Conservation (phyloP, 352 stramenopile species). For the Pythium vanterpoolii region DNA sequence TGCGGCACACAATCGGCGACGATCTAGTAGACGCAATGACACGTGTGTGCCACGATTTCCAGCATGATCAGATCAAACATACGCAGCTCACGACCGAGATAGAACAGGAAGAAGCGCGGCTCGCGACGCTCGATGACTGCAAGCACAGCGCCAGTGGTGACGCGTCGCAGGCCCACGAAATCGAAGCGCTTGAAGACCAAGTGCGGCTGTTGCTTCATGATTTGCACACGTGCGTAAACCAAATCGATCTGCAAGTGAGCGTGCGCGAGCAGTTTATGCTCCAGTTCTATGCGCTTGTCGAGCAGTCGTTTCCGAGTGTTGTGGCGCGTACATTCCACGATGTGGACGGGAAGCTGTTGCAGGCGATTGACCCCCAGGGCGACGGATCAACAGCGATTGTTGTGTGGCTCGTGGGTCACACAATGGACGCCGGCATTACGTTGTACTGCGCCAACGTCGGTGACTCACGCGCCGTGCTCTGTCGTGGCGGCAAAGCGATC, state of each 20-base stretch:
- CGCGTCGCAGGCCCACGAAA: not conserved
- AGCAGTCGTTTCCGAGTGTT: constrained; percentile 27
- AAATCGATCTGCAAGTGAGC: not conserved
- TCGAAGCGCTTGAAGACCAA: not conserved
- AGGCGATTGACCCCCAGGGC: constrained; percentile 34
- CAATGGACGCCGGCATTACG: constrained; percentile 7
- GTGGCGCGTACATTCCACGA: constrained; percentile 39
- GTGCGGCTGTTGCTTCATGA: not conserved
- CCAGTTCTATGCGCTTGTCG: constrained; percentile 26
- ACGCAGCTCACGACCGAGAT: not conserved
- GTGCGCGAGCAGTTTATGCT: constrained; percentile 5
- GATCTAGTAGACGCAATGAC: constrained; percentile 24
- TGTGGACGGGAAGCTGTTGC: constrained; percentile 39
- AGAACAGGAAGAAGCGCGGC: not conserved
- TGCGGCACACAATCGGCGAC: constrained; percentile 31
- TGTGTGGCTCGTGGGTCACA: constrained; percentile 43
- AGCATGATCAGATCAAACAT: not conserved
- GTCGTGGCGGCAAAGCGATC: constrained; percentile 33
- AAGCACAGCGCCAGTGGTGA: not conserved
- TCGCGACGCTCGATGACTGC: not conserved
- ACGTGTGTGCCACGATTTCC: constrained; percentile 16
- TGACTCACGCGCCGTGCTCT: constrained; percentile 63
- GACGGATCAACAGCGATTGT: constrained; percentile 54
- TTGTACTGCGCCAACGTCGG: constrained; percentile 62
- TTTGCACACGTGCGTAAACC: not conserved